phyloP scores from a whole-genome alignment of 2,329 filamentous ascomycete species.

The Diaporthe humulicola region DNA sequence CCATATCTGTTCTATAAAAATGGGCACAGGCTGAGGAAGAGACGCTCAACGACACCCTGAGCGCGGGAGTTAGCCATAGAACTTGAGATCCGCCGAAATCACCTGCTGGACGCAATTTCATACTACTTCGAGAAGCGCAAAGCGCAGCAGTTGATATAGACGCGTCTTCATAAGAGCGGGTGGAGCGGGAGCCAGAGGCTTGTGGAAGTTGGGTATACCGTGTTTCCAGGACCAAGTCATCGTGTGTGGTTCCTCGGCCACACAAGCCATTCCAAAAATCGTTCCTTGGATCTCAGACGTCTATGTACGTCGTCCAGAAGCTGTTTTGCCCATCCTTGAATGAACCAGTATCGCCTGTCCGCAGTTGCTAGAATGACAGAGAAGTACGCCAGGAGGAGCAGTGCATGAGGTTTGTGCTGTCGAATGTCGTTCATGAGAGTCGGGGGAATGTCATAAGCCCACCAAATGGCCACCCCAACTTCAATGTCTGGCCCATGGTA shows the following conservation, averaged over 20 bases:
- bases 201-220: background rate
- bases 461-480: background rate
- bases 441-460: background rate
- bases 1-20: slow-evolving; percentile 19
- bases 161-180: background rate
- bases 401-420: background rate
- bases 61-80: no score
- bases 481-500: background rate
- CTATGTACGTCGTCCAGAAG: background rate
- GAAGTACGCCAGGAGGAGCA: slow-evolving; percentile 11
- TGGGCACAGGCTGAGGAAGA: slow-evolving; percentile 3
- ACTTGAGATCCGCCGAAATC: background rate
- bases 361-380: background rate
- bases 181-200: background rate
- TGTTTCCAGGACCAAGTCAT: background rate
- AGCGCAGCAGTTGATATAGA: background rate
- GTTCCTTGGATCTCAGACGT: background rate
- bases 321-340: slow-evolving; percentile 1
- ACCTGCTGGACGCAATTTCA: background rate
- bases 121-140: background rate
- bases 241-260: background rate
- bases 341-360: background rate
- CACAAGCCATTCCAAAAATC: background rate
- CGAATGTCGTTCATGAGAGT: background rate
- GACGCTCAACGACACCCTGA: background rate